Evolutionary conservation across 2,329 filamentous ascomycete species (phyloP).

Genomic region (Fusarium nelsonii): DNA sequence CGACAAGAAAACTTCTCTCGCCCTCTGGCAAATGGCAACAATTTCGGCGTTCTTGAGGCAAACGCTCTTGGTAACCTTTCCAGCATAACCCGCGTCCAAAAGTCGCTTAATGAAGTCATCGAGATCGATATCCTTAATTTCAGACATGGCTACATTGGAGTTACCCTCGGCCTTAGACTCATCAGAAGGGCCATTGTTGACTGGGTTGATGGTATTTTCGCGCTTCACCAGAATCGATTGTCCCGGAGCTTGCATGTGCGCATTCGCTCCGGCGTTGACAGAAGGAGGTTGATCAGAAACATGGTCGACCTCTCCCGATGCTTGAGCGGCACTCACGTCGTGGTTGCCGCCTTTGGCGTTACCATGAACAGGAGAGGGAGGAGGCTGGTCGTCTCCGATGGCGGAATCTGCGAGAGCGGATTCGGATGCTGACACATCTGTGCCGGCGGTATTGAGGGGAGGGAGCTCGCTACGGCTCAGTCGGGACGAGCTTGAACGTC

Average conservation of each 20-base stretch:
- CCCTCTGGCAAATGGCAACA: conserved; percentile 89
- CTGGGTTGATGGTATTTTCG: conserved; percentile 76
- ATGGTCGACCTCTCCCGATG: conserved; percentile 90
- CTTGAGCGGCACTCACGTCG: conserved; percentile 83
- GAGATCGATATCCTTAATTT: conserved; percentile 91
- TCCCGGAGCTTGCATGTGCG: conserved; percentile 76
- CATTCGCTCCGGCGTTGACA: conserved; percentile 69
- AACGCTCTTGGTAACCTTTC: conserved; percentile 97
- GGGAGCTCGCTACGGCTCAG: conserved; percentile 60
- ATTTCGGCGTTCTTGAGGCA: conserved; percentile 99
- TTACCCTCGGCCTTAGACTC: conserved; percentile 59
- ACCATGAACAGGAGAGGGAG: conserved; percentile 87
- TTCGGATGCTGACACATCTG: conserved; percentile 56
- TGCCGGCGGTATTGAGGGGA: conserved; percentile 56
- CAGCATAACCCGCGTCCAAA: conserved; percentile 92
- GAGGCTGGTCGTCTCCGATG: conserved; percentile 67
- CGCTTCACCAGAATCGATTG: conserved; percentile 91
- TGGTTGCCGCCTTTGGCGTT: conserved; percentile 79
- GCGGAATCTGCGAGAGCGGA: conserved; percentile 54
- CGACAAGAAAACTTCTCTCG: conserved; percentile 87
- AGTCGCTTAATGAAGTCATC: conserved; percentile 98
- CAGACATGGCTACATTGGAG: conserved; percentile 81
- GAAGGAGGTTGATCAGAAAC: conserved; percentile 91
- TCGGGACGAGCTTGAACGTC: conserved; percentile 62
- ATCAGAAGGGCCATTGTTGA: conserved; percentile 63